Conservation (phyloP, 306 rosid species). For the Fragaria iinumae region DNA sequence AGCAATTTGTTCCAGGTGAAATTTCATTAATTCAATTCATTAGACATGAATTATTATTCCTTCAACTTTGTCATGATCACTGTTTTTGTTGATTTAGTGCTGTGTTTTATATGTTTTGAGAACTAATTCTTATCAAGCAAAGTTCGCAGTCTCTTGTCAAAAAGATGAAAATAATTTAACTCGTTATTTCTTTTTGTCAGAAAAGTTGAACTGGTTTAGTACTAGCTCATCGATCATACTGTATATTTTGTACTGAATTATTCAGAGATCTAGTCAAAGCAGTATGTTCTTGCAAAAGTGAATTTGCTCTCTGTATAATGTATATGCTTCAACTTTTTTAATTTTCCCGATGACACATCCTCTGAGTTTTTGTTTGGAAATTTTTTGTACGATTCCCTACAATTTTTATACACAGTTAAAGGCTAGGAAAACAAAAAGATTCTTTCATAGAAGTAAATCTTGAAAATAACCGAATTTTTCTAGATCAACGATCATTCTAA, state of each 20-base stretch:
- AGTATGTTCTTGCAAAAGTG: not conserved
- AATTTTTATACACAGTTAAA: not conserved
- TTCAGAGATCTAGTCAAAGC: not conserved
- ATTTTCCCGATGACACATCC: not conserved
- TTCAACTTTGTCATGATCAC: not conserved
- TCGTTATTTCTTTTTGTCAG: not conserved
- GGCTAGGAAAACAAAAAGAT: no score
- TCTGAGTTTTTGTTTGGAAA: not conserved
- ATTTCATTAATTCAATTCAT: not conserved
- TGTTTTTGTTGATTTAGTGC: not conserved
- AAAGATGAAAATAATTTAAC: not conserved
- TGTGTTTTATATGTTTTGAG: not conserved
- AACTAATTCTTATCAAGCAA: not conserved
- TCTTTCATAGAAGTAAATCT: not conserved
- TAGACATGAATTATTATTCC: not conserved
- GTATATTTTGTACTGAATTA: not conserved
- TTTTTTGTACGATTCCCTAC: not conserved
- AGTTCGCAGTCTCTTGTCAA: not conserved
- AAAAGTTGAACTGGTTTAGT: not conserved
- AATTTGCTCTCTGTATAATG: not conserved
- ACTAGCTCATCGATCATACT: no score
- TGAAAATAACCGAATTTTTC: not conserved
- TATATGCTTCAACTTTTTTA: not conserved
- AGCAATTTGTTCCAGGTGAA: constrained; percentile 55
- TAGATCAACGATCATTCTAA: not conserved